Percentiles rank a stretch among this genome's conserved stretches.
phyloP scores from a whole-genome alignment of 179 eudicot genomes.

The Vitellaria paradoxa region DNA sequence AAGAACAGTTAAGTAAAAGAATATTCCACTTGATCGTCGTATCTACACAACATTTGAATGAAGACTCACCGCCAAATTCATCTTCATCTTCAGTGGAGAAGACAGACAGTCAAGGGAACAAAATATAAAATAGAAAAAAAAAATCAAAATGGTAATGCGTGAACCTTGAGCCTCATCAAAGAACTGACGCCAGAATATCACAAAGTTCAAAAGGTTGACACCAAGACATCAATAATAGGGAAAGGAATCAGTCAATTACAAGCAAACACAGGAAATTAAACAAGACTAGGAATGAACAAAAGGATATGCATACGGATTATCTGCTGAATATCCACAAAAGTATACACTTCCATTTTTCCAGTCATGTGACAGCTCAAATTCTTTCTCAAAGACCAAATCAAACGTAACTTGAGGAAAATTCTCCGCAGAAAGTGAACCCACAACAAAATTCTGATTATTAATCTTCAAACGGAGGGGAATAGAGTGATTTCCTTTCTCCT shows the following conservation, averaged over 20 bases:
- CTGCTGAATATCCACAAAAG: slow-evolving; percentile 51
- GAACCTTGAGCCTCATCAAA: background rate
- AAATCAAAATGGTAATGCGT: background rate
- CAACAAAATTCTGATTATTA: slow-evolving; percentile 35
- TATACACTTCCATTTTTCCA: slow-evolving; percentile 67
- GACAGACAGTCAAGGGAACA: slow-evolving; percentile 19
- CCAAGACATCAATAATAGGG: background rate
- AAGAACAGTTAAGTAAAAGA: background rate
- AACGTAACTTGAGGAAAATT: slow-evolving; percentile 50
- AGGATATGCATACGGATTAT: slow-evolving; percentile 36
- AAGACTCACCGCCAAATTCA: slow-evolving; percentile 16
- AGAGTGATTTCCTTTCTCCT: slow-evolving; percentile 33
- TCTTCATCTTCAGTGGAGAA: slow-evolving; percentile 10
- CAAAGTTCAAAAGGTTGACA: background rate
- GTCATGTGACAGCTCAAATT: slow-evolving; percentile 68
- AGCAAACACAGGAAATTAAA: background rate
- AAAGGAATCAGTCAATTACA: background rate
- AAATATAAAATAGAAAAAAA: background rate
- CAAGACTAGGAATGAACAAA: background rate
- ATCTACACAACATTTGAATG: background rate
- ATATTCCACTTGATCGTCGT: too few species aligned
- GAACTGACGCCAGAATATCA: background rate
- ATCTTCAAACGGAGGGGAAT: slow-evolving; percentile 40
- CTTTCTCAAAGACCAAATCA: slow-evolving; percentile 68
- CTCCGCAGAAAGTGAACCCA: slow-evolving; percentile 52